These are phyloP conservation scores for Auricularia cornea DNA, from an alignment of 768 basidiomycete species.

Conservation along the genomic window DNA sequence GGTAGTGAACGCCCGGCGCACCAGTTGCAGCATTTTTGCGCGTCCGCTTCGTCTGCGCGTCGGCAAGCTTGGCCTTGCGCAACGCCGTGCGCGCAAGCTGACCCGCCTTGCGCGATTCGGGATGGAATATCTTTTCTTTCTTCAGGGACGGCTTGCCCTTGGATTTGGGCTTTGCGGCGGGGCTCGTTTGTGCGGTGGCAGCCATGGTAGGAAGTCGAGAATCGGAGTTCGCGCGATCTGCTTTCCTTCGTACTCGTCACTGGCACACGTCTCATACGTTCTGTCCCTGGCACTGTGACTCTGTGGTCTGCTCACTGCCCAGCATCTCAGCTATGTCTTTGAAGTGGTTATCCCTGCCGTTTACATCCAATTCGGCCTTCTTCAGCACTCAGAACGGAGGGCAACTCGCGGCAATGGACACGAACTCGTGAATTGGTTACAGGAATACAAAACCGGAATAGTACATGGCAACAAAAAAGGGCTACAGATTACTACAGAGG, in stretches of 20 bases:
- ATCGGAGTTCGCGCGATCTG: too few species aligned
- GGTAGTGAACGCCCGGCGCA: constrained; percentile 18
- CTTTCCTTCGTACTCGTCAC: too few species aligned
- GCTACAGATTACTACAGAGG: not conserved
- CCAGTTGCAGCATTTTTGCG: constrained; percentile 52
- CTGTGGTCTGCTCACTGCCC: too few species aligned
- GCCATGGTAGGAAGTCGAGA: too few species aligned
- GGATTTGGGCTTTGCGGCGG: constrained; percentile 10
- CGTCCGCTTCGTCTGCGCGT: constrained; percentile 43
- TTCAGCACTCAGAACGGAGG: not conserved
- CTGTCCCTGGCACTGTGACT: too few species aligned
- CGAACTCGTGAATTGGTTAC: not conserved
- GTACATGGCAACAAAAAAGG: not conserved
- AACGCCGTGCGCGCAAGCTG: constrained; percentile 61
- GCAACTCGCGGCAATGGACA: not conserved
- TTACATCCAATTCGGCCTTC: not conserved
- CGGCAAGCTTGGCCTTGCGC: constrained; percentile 59
- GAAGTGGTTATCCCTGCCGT: not conserved
- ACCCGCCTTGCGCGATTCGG: constrained; percentile 73
- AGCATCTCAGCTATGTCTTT: too few species aligned
- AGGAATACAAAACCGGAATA: not conserved
- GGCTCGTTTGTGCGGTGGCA: too few species aligned
- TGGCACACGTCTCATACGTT: too few species aligned
- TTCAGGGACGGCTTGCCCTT: constrained; percentile 27
- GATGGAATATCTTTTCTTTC: constrained; percentile 77